phyloP scores from a whole-genome alignment of 768 basidiomycete genomes.

The Nevesoporus exiguus region DNA sequence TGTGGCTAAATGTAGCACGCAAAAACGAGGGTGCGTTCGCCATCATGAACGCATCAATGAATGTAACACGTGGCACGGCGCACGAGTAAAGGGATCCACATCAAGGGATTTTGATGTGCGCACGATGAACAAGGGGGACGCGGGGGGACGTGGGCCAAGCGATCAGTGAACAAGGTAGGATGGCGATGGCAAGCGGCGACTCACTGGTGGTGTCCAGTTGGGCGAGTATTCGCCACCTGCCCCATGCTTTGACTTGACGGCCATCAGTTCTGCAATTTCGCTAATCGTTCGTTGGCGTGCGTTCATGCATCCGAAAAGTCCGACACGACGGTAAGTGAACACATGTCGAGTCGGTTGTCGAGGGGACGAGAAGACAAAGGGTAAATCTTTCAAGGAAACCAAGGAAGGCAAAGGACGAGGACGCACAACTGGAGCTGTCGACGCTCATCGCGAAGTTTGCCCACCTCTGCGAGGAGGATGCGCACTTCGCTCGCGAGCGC shows the following conservation, averaged over 20 bases:
- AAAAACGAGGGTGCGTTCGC: neutral
- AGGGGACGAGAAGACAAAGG: neutral
- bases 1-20: slow-evolving; percentile 25
- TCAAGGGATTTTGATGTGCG: neutral
- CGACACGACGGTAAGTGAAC: no score
- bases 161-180: neutral
- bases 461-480: slow-evolving; percentile 57
- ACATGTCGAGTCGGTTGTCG: neutral
- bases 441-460: slow-evolving; percentile 58
- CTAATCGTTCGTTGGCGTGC: slow-evolving; percentile 34
- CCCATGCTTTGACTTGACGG: slow-evolving; percentile 77
- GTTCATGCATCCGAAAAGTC: no score
- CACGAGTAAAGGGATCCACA: neutral
- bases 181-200: slow-evolving; percentile 6
- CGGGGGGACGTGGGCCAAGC: neutral
- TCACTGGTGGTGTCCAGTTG: slow-evolving; percentile 66
- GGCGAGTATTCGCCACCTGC: slow-evolving; percentile 75
- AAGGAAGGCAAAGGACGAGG: neutral
- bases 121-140: neutral
- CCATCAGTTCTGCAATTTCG: slow-evolving; percentile 83
- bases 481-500: slow-evolving; percentile 61
- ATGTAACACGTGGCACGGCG: neutral
- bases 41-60: neutral
- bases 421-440: slow-evolving; percentile 54
- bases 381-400: neutral